Base-by-base conservation (phyloP, 805 yeast species). In the Hanseniaspora hatyaiensis region DNA sequence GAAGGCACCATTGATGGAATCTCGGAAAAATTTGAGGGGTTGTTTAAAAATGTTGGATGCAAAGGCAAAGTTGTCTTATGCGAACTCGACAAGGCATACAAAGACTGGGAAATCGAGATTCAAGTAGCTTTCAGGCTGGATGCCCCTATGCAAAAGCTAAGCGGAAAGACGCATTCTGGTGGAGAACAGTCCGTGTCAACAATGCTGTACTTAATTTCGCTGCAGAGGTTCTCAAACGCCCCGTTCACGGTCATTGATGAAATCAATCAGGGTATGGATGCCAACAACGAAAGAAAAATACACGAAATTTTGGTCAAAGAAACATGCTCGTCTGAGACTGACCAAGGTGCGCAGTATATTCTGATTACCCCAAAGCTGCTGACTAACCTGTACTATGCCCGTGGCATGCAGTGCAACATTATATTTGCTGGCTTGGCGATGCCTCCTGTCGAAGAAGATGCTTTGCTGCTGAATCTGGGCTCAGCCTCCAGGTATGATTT, bases 251-350 rank as follows among this genome's bases (percentile, higher is more conserved):
- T 89, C 2, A 96, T 92, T 6, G 99, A 92, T 65, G 99, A 92
- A 68, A 94, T 92, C 52, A 92, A 92, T 61, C 99, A 92, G 66
- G 99, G 98, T 54, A 88, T 92, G 97, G 99, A 92, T 65, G 82
- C 94, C 11, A 75, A 75, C 51, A 92, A 92, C 59, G 98, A 92
- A 63, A 75, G 88, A 52, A 71, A 76, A 65, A 88, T 92, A 2
- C 96, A 89, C 60, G 74, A 75, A 52, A 75, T 84, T 52, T 78
- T 92, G 72, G 95, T 89, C 1, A 78, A 82, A 48, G 78, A 82
- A 40, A 89, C 96, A 0, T 84, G 95, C 59, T 64, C 66, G 3
- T 68, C 73, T 51, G 55, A 71, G 52, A 62, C 74, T 0, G 30
- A 12, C 11, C 42, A 45, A 26, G 49, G 49, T 30, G 77, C 94